Evolutionary conservation across 805 yeast species (phyloP).

Genomic region (Kazachstania africana): DNA sequence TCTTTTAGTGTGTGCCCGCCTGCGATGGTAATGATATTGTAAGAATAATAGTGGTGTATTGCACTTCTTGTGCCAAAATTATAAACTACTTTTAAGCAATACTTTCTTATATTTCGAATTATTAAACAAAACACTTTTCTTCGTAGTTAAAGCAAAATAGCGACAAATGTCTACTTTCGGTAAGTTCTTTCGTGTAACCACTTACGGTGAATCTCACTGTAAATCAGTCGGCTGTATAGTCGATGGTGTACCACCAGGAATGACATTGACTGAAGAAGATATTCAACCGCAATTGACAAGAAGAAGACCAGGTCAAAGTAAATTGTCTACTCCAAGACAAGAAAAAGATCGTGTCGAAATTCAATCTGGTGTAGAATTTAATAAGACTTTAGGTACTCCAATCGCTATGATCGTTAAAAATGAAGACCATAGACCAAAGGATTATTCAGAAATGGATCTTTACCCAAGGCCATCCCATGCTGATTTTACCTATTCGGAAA

Average conservation of each 20-base stretch:
- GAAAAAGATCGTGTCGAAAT: slow-evolving; percentile 89
- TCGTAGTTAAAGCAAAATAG: too few species aligned
- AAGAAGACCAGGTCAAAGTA: slow-evolving; percentile 96
- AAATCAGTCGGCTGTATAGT: slow-evolving; percentile 96
- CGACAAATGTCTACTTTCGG: slow-evolving; percentile 79
- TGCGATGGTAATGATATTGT: too few species aligned
- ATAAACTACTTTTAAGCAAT: too few species aligned
- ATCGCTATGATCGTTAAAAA: slow-evolving; percentile 86
- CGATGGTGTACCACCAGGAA: slow-evolving; percentile 96
- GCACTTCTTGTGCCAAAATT: too few species aligned
- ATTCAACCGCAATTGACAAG: slow-evolving; percentile 92
- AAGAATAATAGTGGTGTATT: too few species aligned
- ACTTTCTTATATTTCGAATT: too few species aligned
- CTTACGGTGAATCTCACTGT: slow-evolving; percentile 98
- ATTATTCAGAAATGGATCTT: slow-evolving; percentile 87
- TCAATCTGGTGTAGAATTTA: slow-evolving; percentile 89
- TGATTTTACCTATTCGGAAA: slow-evolving; percentile 81
- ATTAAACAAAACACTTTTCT: too few species aligned
- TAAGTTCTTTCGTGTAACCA: slow-evolving; percentile 57
- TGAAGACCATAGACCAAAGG: slow-evolving; percentile 95
- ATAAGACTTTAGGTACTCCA: slow-evolving; percentile 88
- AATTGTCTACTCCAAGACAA: slow-evolving; percentile 86
- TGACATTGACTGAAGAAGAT: slow-evolving; percentile 73
- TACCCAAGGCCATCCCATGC: slow-evolving; percentile 98
- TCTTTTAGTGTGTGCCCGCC: too few species aligned